A percentile compares a stretch with the other conserved stretches of the same genome.
Conservation (phyloP, 179 eudicot species). For the Monotropa hypopitys region DNA sequence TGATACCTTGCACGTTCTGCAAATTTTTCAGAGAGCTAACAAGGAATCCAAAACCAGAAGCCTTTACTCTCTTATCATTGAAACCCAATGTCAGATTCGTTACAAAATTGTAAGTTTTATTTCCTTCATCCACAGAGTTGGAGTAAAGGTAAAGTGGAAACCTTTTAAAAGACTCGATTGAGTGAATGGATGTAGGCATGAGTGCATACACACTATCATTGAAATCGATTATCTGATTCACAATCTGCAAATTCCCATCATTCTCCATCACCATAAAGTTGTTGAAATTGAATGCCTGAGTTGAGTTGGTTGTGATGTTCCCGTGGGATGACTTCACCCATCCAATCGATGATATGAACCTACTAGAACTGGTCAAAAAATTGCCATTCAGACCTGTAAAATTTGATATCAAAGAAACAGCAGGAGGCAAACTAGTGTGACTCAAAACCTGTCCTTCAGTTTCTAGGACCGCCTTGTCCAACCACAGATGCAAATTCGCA, state of each 20-base stretch:
- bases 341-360: slow-evolving; percentile 44
- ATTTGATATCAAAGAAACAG: slow-evolving; percentile 16
- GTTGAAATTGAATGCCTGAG: slow-evolving; percentile 34
- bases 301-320: slow-evolving; percentile 31
- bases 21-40: slow-evolving; percentile 31
- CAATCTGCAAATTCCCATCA: slow-evolving; percentile 40
- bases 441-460: slow-evolving; percentile 38
- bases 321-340: slow-evolving; percentile 71
- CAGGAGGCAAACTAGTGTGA: slow-evolving; percentile 15
- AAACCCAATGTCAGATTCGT: slow-evolving; percentile 45
- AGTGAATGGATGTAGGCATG: slow-evolving; percentile 13
- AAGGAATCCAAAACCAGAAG: slow-evolving; percentile 12
- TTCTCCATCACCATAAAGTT: slow-evolving; percentile 48
- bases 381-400: slow-evolving; percentile 57
- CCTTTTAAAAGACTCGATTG: slow-evolving; percentile 24
- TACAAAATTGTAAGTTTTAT: slow-evolving; percentile 22
- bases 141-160: slow-evolving; percentile 47
- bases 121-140: slow-evolving; percentile 27
- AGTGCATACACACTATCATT: slow-evolving; percentile 32
- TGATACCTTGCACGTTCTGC: slow-evolving; percentile 50
- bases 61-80: slow-evolving; percentile 24
- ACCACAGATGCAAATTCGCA: slow-evolving; percentile 90
- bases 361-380: slow-evolving; percentile 34
- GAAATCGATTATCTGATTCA: slow-evolving; percentile 50
- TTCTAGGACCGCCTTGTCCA: slow-evolving; percentile 35